Evolutionary conservation across 2,329 filamentous ascomycete genomes (phyloP), one percentile per base, ranked within the genome.

Genomic region (Colletotrichum theobromicola): DNA sequence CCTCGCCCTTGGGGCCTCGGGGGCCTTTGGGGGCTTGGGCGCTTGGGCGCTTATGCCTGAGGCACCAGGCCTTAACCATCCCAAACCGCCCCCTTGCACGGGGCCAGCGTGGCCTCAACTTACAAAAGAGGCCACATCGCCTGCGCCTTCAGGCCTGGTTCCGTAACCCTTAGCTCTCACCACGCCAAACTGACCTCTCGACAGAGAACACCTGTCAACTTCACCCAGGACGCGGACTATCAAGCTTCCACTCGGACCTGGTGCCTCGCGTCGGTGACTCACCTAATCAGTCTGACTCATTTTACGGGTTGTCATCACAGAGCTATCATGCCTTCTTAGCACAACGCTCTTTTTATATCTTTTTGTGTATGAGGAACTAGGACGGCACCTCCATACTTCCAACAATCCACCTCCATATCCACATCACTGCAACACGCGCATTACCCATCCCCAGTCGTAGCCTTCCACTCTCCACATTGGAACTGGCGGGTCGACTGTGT

Each of bases 351-450:
- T 42, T 66, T 46, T n/a, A 58, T 75, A 63, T 76, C 75, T 77
- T 78, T 81, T 77, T 80, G 82, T 80, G 82, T 83, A 81, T 79
- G 82, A 83, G 82, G 83, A 82, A 81, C 77, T 82, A 80, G 80
- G 82, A 84, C 81, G 81, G 81, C 82, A 80, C 81, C 81, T 81
- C 79, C 70, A 77, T 80, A 71, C 42, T 34, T 13, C 24, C 12
- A 30, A 6, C 24, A 72, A 63, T 16, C 53, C 67, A 65, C 32
- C 32, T 50, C 58, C 63, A 75, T 35, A 63, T 7, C 61, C 58
- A 32, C 61, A 63, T 63, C n/a, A 9, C 62, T 55, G 67, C 68
- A 57, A 42, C 69, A 35, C 69, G 58, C 50, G 77, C 76, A 74
- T 75, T 26, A 24, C 24, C n/a, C n/a, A n/a, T 75, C 77, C 50